A percentile compares a stretch with the other conserved stretches of the same genome.
Evolutionary conservation across 2,329 filamentous ascomycete genomes (phyloP).

Genomic region (Aschersonia sp.): DNA sequence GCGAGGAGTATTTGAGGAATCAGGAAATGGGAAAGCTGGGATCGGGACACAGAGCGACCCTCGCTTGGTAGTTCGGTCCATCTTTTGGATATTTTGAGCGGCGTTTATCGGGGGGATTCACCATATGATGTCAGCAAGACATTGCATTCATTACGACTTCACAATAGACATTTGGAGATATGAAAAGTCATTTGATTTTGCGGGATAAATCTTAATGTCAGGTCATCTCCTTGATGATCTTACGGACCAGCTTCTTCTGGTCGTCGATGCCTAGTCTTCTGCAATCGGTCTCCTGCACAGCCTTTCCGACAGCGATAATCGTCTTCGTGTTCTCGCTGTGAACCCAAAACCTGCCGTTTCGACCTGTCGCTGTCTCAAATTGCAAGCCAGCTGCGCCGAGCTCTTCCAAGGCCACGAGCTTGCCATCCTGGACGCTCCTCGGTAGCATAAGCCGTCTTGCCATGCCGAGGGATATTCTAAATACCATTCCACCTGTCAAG

Average conservation of each 20-base stretch:
- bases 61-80: too few relatives aligned
- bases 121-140: too few relatives aligned
- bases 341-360: constrained; percentile 89
- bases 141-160: too few relatives aligned
- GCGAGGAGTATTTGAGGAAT: too few relatives aligned
- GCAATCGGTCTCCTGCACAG: constrained; percentile 65
- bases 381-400: constrained; percentile 61
- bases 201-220: constrained; percentile 13
- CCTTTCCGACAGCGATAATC: constrained; percentile 64
- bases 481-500: constrained; percentile 74
- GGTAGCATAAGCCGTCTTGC: constrained; percentile 63
- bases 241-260: constrained; percentile 57
- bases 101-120: too few relatives aligned
- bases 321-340: constrained; percentile 61
- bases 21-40: too few relatives aligned
- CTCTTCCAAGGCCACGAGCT: constrained; percentile 63
- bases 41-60: too few relatives aligned
- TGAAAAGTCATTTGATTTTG: too few relatives aligned
- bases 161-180: too few relatives aligned
- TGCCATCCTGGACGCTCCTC: constrained; percentile 44
- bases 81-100: too few relatives aligned
- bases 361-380: constrained; percentile 87
- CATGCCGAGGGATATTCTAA: constrained; percentile 64
- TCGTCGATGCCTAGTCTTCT: constrained; percentile 45
- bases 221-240: constrained; percentile 43